A percentile compares a stretch with the other conserved stretches of the same genome.
Conservation (phyloP, 2,329 filamentous ascomycete genomes). For the Chaetomiaceae sp. region DNA sequence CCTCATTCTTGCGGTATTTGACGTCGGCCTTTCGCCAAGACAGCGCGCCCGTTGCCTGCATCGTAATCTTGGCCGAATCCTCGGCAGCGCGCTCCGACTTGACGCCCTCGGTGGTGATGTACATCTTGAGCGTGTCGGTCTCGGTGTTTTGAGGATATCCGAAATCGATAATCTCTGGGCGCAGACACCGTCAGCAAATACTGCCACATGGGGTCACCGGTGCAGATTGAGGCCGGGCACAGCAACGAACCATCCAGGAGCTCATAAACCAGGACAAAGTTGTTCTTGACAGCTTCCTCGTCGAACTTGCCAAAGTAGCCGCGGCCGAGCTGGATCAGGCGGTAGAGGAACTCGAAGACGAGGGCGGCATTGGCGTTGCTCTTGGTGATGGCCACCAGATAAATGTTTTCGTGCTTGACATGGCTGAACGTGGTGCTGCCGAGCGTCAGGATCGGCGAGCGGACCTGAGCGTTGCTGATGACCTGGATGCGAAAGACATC, state of each 20-base stretch:
- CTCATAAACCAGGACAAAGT: slow-evolving; percentile 98
- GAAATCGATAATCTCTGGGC: slow-evolving; percentile 91
- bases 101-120: slow-evolving; percentile 98
- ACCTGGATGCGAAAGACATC: slow-evolving; percentile 99
- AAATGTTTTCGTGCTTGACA: slow-evolving; percentile 99
- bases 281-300: slow-evolving; percentile 99
- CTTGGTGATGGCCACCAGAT: slow-evolving; percentile 94
- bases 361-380: slow-evolving; percentile 98
- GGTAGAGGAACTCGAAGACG: slow-evolving; percentile 96
- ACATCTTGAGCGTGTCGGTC: slow-evolving; percentile 98
- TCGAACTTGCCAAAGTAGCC: slow-evolving; percentile 99
- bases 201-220: no score
- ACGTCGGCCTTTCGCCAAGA: slow-evolving; percentile 97
- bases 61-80: slow-evolving; percentile 96
- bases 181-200: slow-evolving; percentile 15
- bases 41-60: slow-evolving; percentile 95
- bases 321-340: slow-evolving; percentile 81
- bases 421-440: slow-evolving; percentile 98
- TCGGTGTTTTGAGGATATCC: slow-evolving; percentile 99
- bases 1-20: slow-evolving; percentile 99
- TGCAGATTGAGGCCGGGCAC: no score
- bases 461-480: slow-evolving; percentile 96
- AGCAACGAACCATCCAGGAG: slow-evolving; percentile 71
- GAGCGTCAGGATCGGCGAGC: slow-evolving; percentile 93
- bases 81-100: slow-evolving; percentile 83